Evolutionary conservation across 2,329 filamentous ascomycete genomes (phyloP), one percentile per base, ranked within the genome.

Genomic region (Aspergillus viridinutans): DNA sequence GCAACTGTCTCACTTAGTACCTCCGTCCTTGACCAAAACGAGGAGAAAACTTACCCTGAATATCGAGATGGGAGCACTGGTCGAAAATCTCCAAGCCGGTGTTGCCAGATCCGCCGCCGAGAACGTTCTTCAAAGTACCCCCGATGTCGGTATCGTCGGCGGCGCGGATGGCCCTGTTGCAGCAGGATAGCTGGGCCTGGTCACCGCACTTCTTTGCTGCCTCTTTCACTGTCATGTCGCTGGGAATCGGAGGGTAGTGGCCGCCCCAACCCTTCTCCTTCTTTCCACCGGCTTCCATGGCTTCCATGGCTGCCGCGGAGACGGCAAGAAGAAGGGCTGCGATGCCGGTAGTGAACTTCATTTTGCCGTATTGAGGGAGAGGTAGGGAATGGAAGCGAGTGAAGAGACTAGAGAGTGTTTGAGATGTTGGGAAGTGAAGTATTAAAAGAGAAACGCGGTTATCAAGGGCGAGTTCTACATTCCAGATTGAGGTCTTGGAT

Each of bases 61-160:
- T 25, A 52, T 67, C 64, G 35, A 76, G 65, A 64, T 74, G 71
- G 63, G 72, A 74, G 72, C 73, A 76, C 63, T 73, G 66, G 58
- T 69, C 64, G 65, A 74, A 73, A 56, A 75, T 61, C 64, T 67
- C 68, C n/a, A 73, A 51, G 42, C 70, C 67, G 49, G 67, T 55
- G 26, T 69, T 55, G 52, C 66, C 68, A 53, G 71, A 67, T 29
- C 69, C 69, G 49, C 61, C 58, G 54, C 69, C 68, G 56, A 73
- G 60, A 35, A 73, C 62, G 62, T 68, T 65, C 61, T 60, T 60
- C 54, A 74, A 62, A 29, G 66, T 55, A 53, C 72, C 71, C 50
- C 62, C 61, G 61, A 71, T 61, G 50, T 67, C 64, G 55, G 64
- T 70, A 60, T 62, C 66, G 63, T 73, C 70, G 56, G 68, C 68